Conservation (phyloP, 176 grass and related monocot genomes). For the Eragrostis nindensis region DNA sequence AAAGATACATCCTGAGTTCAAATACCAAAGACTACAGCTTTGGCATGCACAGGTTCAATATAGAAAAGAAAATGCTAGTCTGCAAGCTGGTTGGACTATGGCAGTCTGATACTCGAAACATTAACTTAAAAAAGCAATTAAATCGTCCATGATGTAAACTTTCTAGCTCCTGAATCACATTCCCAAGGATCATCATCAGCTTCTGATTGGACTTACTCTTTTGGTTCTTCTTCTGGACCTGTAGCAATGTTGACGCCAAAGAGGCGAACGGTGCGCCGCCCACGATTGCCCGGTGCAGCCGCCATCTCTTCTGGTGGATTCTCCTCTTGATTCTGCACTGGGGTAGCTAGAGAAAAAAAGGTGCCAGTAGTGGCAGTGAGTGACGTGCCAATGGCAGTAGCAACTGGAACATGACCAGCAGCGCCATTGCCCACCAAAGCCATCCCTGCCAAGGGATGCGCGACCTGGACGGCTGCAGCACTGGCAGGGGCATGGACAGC, state of each 20-base stretch:
- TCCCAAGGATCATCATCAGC: neutral
- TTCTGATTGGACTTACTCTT: neutral
- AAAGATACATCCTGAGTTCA: neutral
- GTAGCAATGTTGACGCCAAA: slow-evolving; percentile 13
- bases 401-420: neutral
- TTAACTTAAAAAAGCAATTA: neutral
- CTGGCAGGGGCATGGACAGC: neutral
- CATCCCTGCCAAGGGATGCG: neutral
- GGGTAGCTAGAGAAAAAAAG: neutral
- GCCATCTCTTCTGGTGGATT: neutral
- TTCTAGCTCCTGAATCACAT: neutral
- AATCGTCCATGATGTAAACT: neutral
- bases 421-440: neutral
- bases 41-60: neutral
- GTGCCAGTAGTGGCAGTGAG: neutral
- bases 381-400: neutral
- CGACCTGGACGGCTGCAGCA: too few species aligned
- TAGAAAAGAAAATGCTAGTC: neutral
- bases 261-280: neutral
- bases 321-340: neutral
- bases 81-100: neutral
- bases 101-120: neutral
- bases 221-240: neutral
- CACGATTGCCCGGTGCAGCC: neutral
- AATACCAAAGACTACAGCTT: slow-evolving; percentile 26